These are phyloP conservation scores for Bertia moriformis DNA, from an alignment of 2,329 filamentous ascomycete species.

Conservation along the genomic window DNA sequence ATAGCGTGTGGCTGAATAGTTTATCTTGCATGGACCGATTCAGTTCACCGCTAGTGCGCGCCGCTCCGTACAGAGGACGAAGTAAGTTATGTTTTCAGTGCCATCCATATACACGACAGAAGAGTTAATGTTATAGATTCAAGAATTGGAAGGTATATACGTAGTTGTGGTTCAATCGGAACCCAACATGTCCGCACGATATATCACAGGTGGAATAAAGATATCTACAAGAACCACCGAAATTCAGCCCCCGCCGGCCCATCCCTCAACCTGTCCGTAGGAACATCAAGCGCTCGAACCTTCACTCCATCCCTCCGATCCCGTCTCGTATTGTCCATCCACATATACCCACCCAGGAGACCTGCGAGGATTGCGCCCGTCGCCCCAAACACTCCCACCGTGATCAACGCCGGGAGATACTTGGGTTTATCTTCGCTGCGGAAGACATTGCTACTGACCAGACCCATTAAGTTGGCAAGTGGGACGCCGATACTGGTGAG, in stretches of 20 bases:
- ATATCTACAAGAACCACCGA: constrained; percentile 43
- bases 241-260: constrained; percentile 37
- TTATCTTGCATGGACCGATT: too few species aligned
- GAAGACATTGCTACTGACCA: constrained; percentile 58
- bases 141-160: too few species aligned
- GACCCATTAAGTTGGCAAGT: constrained; percentile 62
- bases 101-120: too few species aligned
- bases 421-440: constrained; percentile 45
- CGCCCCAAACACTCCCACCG: constrained; percentile 49
- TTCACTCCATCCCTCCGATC: constrained; percentile 38
- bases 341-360: constrained; percentile 47
- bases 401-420: constrained; percentile 51
- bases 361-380: constrained; percentile 37
- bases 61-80: too few species aligned
- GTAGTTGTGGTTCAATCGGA: too few species aligned
- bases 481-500: constrained; percentile 62
- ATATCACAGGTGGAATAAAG: too few species aligned
- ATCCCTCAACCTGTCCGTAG: constrained; percentile 37
- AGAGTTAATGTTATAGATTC: too few species aligned
- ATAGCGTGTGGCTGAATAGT: too few species aligned
- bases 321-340: constrained; percentile 46
- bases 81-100: too few species aligned
- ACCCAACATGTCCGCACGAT: too few species aligned
- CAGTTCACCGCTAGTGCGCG: too few species aligned
- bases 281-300: constrained; percentile 37